Evolutionary conservation across 2,329 filamentous ascomycete genomes (phyloP).

Genomic region (Lasiodiplodia citricola): DNA sequence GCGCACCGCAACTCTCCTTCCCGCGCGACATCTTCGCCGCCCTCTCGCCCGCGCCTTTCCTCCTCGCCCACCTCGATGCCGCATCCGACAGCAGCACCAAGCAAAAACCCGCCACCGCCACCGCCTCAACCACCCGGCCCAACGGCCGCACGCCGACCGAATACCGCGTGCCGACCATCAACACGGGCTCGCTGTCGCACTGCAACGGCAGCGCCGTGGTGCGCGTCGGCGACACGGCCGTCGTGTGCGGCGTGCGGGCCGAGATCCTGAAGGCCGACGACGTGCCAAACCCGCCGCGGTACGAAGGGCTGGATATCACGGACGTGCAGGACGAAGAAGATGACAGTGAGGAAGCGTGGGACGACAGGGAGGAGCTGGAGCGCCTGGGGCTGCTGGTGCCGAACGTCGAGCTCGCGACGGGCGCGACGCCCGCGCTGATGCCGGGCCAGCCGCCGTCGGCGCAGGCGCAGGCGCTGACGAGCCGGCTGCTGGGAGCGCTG

Average conservation of each 20-base stretch:
- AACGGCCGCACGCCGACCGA: conserved; percentile 78
- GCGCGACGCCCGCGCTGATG: conserved; percentile 83
- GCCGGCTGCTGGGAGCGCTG: conserved; percentile 76
- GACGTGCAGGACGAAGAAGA: not conserved
- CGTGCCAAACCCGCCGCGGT: conserved; percentile 66
- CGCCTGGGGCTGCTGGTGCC: conserved; percentile 79
- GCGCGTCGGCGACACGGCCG: conserved; percentile 85
- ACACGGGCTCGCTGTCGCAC: conserved; percentile 84
- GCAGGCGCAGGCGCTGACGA: conserved; percentile 83
- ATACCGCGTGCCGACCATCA: conserved; percentile 74
- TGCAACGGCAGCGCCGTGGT: conserved; percentile 90
- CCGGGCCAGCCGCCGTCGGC: conserved; percentile 81
- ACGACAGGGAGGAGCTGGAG: conserved; percentile 46
- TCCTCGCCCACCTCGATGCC: conserved; percentile 83
- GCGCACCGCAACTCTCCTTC: conserved; percentile 51
- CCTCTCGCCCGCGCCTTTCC: conserved; percentile 85
- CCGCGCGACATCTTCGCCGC: conserved; percentile 80
- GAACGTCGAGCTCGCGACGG: conserved; percentile 91
- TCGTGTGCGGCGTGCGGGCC: conserved; percentile 89
- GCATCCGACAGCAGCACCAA: not conserved
- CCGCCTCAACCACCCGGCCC: conserved; percentile 68
- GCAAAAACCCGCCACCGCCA: conserved; percentile 35
- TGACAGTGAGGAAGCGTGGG: conserved; percentile 27
- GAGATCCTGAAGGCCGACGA: conserved; percentile 80
- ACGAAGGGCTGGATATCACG: conserved; percentile 1